These are phyloP conservation scores for Nasturtium officinale DNA, from an alignment of 345 rosid genomes.

Conservation along the genomic window DNA sequence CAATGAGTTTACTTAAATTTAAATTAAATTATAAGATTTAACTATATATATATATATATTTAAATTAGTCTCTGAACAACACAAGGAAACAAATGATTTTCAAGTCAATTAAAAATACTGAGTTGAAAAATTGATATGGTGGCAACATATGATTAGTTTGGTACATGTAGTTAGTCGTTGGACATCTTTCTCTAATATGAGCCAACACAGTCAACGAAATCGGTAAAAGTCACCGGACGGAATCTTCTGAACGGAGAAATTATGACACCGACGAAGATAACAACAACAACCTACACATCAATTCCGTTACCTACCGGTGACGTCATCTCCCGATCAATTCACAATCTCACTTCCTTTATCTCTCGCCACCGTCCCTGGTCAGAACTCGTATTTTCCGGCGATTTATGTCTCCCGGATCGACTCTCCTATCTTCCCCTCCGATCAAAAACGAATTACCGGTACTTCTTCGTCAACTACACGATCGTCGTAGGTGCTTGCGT, in stretches of 20 bases:
- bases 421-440: constrained; percentile 38
- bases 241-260: not conserved
- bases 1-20: not conserved
- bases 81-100: not conserved
- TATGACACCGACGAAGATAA: constrained; percentile 10
- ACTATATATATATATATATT: too few species aligned
- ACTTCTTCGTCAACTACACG: constrained; percentile 55
- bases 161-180: constrained; percentile 13
- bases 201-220: constrained; percentile 21
- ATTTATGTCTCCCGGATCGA: constrained; percentile 32
- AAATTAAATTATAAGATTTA: not conserved
- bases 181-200: not conserved
- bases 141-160: constrained; percentile 18
- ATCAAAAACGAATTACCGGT: constrained; percentile 33
- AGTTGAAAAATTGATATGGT: not conserved
- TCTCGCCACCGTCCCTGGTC: constrained; percentile 65
- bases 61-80: not conserved
- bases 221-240: not conserved
- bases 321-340: constrained; percentile 53
- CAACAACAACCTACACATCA: constrained; percentile 49
- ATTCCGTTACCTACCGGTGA: constrained; percentile 57
- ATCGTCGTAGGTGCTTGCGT: constrained; percentile 40
- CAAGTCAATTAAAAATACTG: not conserved
- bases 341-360: constrained; percentile 47
- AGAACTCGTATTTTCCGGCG: constrained; percentile 47